A percentile compares a stretch with the other conserved stretches of the same genome.
phyloP scores from a whole-genome alignment of 805 yeast species.

The Lipomyces starkeyi region DNA sequence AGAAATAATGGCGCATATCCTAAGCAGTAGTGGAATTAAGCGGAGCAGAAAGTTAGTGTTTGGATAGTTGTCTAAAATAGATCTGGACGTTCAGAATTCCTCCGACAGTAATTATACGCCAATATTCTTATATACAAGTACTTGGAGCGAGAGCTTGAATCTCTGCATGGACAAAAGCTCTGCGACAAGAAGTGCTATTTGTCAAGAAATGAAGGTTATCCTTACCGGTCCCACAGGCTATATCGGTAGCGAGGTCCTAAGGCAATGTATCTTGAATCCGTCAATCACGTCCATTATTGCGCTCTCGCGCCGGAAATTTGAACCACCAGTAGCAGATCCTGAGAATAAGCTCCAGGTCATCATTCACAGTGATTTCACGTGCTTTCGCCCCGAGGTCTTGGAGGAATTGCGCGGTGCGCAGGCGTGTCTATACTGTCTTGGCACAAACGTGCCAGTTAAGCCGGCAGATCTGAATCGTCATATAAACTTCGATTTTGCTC shows the following conservation, averaged over 20 bases:
- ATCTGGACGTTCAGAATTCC: no score
- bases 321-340: background rate
- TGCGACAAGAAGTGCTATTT: no score
- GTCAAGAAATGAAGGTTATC: slow-evolving; percentile 8
- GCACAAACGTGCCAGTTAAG: background rate
- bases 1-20: no score
- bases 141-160: no score
- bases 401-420: background rate
- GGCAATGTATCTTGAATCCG: background rate
- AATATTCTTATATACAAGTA: no score
- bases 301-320: background rate
- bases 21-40: no score
- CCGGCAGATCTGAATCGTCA: background rate
- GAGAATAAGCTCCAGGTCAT: background rate
- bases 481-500: background rate
- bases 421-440: background rate
- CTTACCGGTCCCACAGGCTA: slow-evolving; percentile 29
- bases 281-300: background rate
- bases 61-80: no score
- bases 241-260: slow-evolving; percentile 25
- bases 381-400: background rate
- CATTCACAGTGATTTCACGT: background rate
- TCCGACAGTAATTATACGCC: no score
- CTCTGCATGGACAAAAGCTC: no score
- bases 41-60: no score